Evolutionary conservation across 1,284 basidiomycete species (phyloP).

Genomic region (Rugosomyces carneus): DNA sequence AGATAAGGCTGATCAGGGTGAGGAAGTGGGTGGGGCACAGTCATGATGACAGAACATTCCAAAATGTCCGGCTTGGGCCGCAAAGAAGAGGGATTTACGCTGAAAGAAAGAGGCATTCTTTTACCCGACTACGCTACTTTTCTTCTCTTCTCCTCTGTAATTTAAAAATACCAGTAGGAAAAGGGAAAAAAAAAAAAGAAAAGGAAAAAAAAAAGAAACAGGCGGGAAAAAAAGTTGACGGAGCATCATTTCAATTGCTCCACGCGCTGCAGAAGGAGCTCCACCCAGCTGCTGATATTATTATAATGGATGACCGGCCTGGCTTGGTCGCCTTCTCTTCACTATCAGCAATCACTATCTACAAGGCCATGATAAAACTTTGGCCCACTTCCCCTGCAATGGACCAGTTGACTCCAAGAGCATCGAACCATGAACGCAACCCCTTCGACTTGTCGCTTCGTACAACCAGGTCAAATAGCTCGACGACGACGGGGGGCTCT

Average conservation of each 20-base stretch:
- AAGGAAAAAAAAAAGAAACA: constrained; percentile 1
- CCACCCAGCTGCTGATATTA: constrained; percentile 15
- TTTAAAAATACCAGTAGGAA: background rate
- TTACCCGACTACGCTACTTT: too few species aligned
- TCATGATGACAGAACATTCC: background rate
- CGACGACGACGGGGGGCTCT: constrained; percentile 2
- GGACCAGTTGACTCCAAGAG: constrained; percentile 71
- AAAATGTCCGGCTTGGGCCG: constrained; percentile 4
- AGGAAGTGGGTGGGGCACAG: constrained; percentile 1
- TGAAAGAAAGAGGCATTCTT: background rate
- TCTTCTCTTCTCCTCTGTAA: too few species aligned
- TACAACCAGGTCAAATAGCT: constrained; percentile 3
- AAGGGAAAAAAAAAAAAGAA: constrained; percentile 2
- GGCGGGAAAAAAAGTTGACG: too few species aligned
- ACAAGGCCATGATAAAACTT: constrained; percentile 53
- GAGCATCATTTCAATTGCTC: background rate
- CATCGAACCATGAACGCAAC: constrained; percentile 54
- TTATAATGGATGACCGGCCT: constrained; percentile 11
- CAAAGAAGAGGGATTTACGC: constrained; percentile 2
- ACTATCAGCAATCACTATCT: constrained; percentile 12
- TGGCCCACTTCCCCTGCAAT: constrained; percentile 53
- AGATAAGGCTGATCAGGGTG: constrained; percentile 13
- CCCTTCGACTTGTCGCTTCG: constrained; percentile 53
- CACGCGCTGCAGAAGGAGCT: constrained; percentile 3
- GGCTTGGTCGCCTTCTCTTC: constrained; percentile 18